These are phyloP conservation scores for Phaeosphaeria sp. DNA, from an alignment of 2,329 filamentous ascomycete species.

Conservation along the genomic window DNA sequence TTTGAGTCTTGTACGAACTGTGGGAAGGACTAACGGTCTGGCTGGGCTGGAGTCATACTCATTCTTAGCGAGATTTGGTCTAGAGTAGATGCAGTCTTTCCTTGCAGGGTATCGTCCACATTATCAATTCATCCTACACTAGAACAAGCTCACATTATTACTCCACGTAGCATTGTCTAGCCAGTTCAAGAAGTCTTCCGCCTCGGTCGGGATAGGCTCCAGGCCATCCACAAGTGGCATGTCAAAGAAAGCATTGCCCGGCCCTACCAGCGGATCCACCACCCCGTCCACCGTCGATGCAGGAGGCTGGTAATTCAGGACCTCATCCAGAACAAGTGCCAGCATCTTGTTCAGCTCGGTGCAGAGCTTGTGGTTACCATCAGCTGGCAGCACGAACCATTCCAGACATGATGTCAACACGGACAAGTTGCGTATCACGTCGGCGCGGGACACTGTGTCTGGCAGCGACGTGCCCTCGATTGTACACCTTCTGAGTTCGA, in stretches of 20 bases:
- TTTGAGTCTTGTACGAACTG: not conserved
- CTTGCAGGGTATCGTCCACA: not conserved
- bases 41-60: not conserved
- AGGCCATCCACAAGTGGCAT: slow-evolving; percentile 44
- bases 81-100: not conserved
- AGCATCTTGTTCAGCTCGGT: slow-evolving; percentile 47
- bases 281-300: slow-evolving; percentile 14
- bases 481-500: slow-evolving; percentile 43
- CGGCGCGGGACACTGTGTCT: slow-evolving; percentile 39
- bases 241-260: slow-evolving; percentile 37
- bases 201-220: slow-evolving; percentile 46
- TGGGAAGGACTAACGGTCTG: not conserved
- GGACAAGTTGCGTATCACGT: slow-evolving; percentile 45
- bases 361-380: slow-evolving; percentile 46
- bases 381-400: slow-evolving; percentile 42
- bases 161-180: slow-evolving; percentile 47
- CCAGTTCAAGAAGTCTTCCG: slow-evolving; percentile 45
- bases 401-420: slow-evolving; percentile 45
- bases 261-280: slow-evolving; percentile 11
- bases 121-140: not conserved
- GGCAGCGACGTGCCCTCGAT: slow-evolving; percentile 40
- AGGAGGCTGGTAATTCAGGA: slow-evolving; percentile 44
- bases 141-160: slow-evolving; percentile 28
- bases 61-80: no score
- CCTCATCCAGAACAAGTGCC: slow-evolving; percentile 41